These are phyloP conservation scores for Leucosporidium scottii DNA, from an alignment of 768 basidiomycete genomes.

Conservation along the genomic window DNA sequence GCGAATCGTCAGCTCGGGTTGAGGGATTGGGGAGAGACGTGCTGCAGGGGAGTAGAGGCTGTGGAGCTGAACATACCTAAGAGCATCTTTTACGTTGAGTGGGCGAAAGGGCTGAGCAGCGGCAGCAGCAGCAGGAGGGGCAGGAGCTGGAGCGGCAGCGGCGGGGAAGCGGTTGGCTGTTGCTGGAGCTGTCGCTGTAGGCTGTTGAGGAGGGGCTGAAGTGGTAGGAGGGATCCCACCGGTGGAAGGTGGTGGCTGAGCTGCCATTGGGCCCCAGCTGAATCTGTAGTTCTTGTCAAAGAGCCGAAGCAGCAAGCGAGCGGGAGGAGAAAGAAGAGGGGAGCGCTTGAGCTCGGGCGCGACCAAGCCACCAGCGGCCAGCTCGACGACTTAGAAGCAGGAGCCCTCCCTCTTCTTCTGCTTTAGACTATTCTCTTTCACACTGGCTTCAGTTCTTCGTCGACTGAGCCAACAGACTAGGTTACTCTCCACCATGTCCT, in stretches of 20 bases:
- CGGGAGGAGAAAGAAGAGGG: background rate
- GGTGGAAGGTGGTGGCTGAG: background rate
- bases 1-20: background rate
- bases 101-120: background rate
- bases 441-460: conserved; percentile 14
- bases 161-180: background rate
- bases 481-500: conserved; percentile 20
- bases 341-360: background rate
- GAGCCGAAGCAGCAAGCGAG: background rate
- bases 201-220: background rate
- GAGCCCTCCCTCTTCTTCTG: too few relatives aligned
- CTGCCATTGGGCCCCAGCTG: background rate
- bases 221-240: background rate
- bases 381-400: background rate
- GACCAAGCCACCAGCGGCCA: background rate
- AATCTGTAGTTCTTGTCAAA: background rate
- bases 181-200: background rate
- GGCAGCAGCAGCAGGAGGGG: too few relatives aligned
- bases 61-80: conserved; percentile 6
- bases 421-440: background rate
- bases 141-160: background rate
- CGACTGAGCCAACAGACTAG: conserved; percentile 17
- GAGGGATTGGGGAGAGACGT: background rate
- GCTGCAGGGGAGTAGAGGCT: background rate
- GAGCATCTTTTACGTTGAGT: conserved; percentile 29